Base-by-base conservation (phyloP, 1,139 yeast species). In the Arxiozyma heterogenica region DNA sequence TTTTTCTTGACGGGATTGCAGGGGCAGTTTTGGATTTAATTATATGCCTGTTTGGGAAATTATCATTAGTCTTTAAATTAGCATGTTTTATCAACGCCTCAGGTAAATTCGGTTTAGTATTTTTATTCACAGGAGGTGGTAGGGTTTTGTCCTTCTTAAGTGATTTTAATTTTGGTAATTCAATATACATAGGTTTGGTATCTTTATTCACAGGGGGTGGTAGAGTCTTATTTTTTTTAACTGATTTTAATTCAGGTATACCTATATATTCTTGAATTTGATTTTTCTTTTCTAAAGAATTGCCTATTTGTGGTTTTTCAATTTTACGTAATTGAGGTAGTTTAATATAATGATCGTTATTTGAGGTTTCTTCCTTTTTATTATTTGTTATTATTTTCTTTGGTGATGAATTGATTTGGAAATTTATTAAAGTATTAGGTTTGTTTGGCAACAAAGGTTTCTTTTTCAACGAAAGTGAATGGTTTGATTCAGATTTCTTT, bases 1-100 rank as follows among this genome's bases (percentile, higher is more conserved):
- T 58, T 39, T 66, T 67, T 23, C 69, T 59, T 34, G 54, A 43
- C 2, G 69, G 69, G 2, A 64, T 56, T 1, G 61, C 58, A 9
- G 70, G 65, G 9, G 62, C 59, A 21, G 61, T 55, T 42, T 56
- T 57, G 12, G 61, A 47, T 50, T 59, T 59, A 17, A 53, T 49
- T 47, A 46, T 64, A 47, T 53, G 20, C 57, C 52, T 25, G 52
- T 50, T 30, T 57, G 54, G 5, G 47, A 30, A 58, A 25, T 22
- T 49, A 48, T 25, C 44, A 9, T 23, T 41, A 5, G 38, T 44
- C 18, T 12, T 55, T 23, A 59, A 44, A 11, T 22, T n/a, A 17
- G 44, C 42, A 2, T 45, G 50, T 34, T 60, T 53, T 18, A 51
- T 21, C n/a, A 60, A 50, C 2, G 63, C 63, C 25, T 59, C 64